Base-by-base conservation (phyloP, 2,329 filamentous ascomycete genomes). In the Chaetomiaceae sp. region DNA sequence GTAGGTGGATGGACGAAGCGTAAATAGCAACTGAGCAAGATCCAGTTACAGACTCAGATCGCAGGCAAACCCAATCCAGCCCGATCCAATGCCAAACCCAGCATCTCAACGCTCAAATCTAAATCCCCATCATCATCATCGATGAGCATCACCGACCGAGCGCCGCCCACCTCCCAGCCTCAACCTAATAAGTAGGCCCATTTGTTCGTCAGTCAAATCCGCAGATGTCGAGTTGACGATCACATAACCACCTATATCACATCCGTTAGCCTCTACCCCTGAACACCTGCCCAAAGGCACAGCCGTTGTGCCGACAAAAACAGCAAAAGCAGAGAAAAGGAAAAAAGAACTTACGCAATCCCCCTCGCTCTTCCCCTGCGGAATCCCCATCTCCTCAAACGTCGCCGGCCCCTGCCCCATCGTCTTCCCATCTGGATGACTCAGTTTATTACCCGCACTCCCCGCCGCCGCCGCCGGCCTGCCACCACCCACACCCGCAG, bases 331-430 rank as follows among this genome's bases (percentile, higher is more conserved):
- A 19, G 39, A 22, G 9, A n/a, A 34, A 19, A 14, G 20, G 8
- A 51, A 29, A 14, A 40, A 23, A 15, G 34, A 25, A 79, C 80
- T 79, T 83, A 96, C 91, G 76, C 92, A 99, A 72, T 97, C 91
- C 61, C 82, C 82, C n/a, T 96, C 89, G 57, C 85, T 81, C 71
- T 94, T 91, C 44, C 79, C 84, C 64, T 85, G 81, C 6, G 91
- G 89, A 63, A 99, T 92, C 36, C 94, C 94, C 94, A 99, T 99
- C 68, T 95, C 91, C 68, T 96, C 92, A 69, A 99, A 99, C 0
- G 94, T 97, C 64, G 94, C 89, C 1, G 94, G 92, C 11, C 92
- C 94, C 66, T 91, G 89, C 46, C 79, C 80, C 29, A 81, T 75
- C 42, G 73, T 68, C 58, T 70, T 72, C 19, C 65, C 64, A 51